These are phyloP conservation scores for Eremothecium gossypii DNA, from an alignment of 1,139 yeast genomes.

Conservation along the genomic window DNA sequence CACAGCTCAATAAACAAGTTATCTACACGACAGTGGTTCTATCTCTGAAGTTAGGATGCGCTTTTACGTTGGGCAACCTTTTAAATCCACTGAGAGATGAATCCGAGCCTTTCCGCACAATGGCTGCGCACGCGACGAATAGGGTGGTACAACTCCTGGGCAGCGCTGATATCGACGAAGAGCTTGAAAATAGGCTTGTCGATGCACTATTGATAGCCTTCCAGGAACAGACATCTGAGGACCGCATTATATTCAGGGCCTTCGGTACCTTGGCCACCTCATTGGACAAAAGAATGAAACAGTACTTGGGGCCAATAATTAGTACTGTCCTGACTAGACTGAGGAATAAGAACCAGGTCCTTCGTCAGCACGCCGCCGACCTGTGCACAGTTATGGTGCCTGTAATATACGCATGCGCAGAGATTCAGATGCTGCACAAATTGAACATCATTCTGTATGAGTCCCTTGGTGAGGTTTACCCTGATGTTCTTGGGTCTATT, in stretches of 20 bases:
- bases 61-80: conserved; percentile 49
- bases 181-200: conserved; percentile 57
- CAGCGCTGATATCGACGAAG: conserved; percentile 43
- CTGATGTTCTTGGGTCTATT: conserved; percentile 85
- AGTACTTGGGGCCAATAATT: conserved; percentile 66
- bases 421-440: conserved; percentile 53
- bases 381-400: conserved; percentile 60
- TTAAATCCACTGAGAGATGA: conserved; percentile 65
- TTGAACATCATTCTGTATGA: conserved; percentile 76
- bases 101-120: conserved; percentile 65
- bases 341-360: conserved; percentile 61
- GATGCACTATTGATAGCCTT: conserved; percentile 82
- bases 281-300: conserved; percentile 59
- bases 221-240: conserved; percentile 62
- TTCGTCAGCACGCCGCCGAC: conserved; percentile 83
- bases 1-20: conserved; percentile 48
- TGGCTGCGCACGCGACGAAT: conserved; percentile 68
- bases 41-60: conserved; percentile 59
- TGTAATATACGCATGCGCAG: conserved; percentile 58
- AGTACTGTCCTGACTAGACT: conserved; percentile 67
- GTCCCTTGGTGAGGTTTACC: conserved; percentile 89
- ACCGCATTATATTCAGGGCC: conserved; percentile 48
- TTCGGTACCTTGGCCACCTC: conserved; percentile 61
- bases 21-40: conserved; percentile 64
- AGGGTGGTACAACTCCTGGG: conserved; percentile 38